Conservation (phyloP, 371 early-diverging fungal genomes). For the Mortierella sp. region DNA sequence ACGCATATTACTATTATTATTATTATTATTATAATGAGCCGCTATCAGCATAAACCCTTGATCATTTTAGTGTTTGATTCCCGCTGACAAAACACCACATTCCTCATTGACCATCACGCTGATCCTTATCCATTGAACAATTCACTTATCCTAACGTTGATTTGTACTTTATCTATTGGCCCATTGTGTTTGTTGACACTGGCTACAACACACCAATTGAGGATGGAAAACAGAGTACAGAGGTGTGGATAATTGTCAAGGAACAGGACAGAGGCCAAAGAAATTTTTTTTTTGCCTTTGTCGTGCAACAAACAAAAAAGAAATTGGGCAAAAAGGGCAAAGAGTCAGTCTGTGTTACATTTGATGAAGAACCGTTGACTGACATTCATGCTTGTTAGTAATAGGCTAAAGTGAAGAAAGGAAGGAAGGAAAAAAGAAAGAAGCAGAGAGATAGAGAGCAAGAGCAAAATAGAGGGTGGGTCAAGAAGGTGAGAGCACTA, state of each 20-base stretch:
- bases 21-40: too few relatives aligned
- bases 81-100: conserved; percentile 21
- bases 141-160: neutral
- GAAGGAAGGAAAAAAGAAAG: neutral
- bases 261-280: neutral
- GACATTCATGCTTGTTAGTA: neutral
- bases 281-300: neutral
- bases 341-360: conserved; percentile 2
- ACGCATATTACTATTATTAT: neutral
- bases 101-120: neutral
- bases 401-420: neutral
- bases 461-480: neutral
- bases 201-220: neutral
- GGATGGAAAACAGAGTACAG: neutral
- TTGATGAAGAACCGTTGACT: neutral
- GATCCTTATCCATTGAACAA: too few relatives aligned
- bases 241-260: neutral
- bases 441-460: neutral
- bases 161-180: conserved; percentile 7
- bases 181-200: neutral
- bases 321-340: neutral
- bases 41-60: neutral
- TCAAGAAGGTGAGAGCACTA: too few relatives aligned
- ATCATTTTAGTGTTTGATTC: neutral
- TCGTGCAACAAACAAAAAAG: conserved; percentile 9